Conservation (phyloP, 768 basidiomycete genomes). For the Plicaturopsis crispa region DNA sequence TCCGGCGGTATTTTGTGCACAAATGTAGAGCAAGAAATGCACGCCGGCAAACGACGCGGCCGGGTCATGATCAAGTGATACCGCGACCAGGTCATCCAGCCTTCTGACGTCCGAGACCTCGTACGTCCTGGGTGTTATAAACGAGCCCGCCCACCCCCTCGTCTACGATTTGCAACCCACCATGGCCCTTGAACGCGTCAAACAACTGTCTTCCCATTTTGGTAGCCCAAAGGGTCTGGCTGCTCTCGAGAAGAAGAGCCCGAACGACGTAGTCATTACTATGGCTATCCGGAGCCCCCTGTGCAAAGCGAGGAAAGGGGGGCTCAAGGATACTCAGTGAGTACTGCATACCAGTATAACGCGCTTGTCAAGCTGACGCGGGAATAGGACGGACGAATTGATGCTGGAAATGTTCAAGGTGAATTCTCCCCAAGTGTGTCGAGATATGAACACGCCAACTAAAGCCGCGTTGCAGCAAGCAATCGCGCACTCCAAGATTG, state of each 20-base stretch:
- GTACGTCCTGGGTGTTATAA: no score
- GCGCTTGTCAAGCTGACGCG: slow-evolving; percentile 9
- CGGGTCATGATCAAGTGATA: no score
- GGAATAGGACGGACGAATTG: slow-evolving; percentile 63
- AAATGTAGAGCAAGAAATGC: no score
- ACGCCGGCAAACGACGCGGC: no score
- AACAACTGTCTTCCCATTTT: slow-evolving; percentile 58
- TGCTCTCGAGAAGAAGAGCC: slow-evolving; percentile 47
- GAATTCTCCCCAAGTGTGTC: slow-evolving; percentile 5
- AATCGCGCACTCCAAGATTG: slow-evolving; percentile 48
- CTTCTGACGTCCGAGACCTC: no score
- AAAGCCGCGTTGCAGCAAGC: slow-evolving; percentile 36
- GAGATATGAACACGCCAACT: slow-evolving; percentile 6
- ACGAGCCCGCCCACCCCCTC: no score
- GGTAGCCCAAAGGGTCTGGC: slow-evolving; percentile 35
- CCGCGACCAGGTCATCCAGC: no score
- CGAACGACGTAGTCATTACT: slow-evolving; percentile 78
- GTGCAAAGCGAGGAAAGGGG: slow-evolving; percentile 73
- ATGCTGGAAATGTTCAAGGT: slow-evolving; percentile 80
- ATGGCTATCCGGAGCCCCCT: slow-evolving; percentile 73
- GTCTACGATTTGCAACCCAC: no score
- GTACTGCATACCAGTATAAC: slow-evolving; percentile 10
- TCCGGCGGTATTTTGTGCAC: no score
- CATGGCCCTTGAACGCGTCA: slow-evolving; percentile 51
- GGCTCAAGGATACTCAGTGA: slow-evolving; percentile 61